Percentiles rank a stretch among this genome's conserved stretches.
These are phyloP conservation scores for Coemansia javaensis DNA, from an alignment of 192 early-diverging fungal species.

Conservation along the genomic window DNA sequence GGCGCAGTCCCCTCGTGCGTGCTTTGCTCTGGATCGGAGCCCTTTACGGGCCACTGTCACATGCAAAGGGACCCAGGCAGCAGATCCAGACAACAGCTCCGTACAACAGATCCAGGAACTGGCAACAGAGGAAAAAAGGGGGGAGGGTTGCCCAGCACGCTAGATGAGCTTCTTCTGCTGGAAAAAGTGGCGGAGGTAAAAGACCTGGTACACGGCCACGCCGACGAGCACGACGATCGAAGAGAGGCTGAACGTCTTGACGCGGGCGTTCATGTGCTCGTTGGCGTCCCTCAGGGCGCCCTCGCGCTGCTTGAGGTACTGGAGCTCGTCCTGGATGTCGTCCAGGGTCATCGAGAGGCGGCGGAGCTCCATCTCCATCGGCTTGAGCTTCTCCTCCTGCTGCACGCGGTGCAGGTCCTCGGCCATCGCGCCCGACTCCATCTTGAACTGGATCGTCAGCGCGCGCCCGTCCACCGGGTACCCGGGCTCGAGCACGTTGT, in stretches of 20 bases:
- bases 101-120: no score
- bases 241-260: conserved; percentile 64
- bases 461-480: conserved; percentile 36
- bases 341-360: conserved; percentile 71
- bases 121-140: neutral
- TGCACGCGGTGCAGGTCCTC: conserved; percentile 66
- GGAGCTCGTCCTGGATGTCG: conserved; percentile 81
- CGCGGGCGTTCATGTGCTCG: conserved; percentile 87
- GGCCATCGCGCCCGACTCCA: conserved; percentile 83
- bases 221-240: conserved; percentile 70
- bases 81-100: no score
- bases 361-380: conserved; percentile 83
- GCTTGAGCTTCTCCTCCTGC: conserved; percentile 75
- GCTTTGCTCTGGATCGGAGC: no score
- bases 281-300: conserved; percentile 83
- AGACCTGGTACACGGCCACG: conserved; percentile 70
- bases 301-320: conserved; percentile 76
- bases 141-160: neutral
- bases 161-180: conserved; percentile 83
- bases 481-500: conserved; percentile 61
- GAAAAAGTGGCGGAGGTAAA: conserved; percentile 84
- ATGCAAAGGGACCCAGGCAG: no score
- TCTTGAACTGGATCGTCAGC: conserved; percentile 67
- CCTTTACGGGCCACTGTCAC: no score
- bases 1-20: no score